A percentile compares a stretch with the other conserved stretches of the same genome.
Evolutionary conservation across 352 stramenopile species (phyloP).

Genomic region (Pythium diclinum): DNA sequence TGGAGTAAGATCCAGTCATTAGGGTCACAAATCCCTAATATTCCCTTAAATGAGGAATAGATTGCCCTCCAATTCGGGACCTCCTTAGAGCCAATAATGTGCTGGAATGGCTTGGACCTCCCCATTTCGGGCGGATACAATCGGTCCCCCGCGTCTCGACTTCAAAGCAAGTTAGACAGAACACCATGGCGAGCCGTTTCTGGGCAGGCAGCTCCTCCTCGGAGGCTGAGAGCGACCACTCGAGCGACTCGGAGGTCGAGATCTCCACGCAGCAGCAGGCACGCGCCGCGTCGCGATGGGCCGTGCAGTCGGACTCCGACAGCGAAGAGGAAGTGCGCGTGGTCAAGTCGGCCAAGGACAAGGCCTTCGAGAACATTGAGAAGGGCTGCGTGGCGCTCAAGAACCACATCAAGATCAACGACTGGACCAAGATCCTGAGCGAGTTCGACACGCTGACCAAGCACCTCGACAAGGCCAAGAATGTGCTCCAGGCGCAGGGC

Average conservation of each 20-base stretch:
- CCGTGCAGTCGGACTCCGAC: slow-evolving; percentile 80
- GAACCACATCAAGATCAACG: slow-evolving; percentile 95
- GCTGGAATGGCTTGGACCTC: neutral
- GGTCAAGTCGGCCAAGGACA: slow-evolving; percentile 88
- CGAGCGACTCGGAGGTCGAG: slow-evolving; percentile 72
- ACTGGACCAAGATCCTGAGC: slow-evolving; percentile 93
- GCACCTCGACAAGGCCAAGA: slow-evolving; percentile 88
- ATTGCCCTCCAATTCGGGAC: slow-evolving; percentile 19
- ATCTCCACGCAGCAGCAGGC: slow-evolving; percentile 70
- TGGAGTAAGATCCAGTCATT: neutral
- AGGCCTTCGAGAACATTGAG: slow-evolving; percentile 46
- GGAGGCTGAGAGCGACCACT: slow-evolving; percentile 75
- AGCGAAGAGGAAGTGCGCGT: slow-evolving; percentile 90
- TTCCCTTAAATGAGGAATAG: neutral
- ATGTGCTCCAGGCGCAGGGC: slow-evolving; percentile 79
- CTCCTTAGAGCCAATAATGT: slow-evolving; percentile 28
- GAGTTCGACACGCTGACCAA: slow-evolving; percentile 95
- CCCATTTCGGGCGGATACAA: neutral
- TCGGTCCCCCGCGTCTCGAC: neutral
- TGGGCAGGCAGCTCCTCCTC: slow-evolving; percentile 80
- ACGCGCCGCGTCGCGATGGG: slow-evolving; percentile 72
- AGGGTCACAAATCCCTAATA: neutral
- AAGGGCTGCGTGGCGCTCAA: slow-evolving; percentile 64
- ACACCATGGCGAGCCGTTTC: slow-evolving; percentile 78
- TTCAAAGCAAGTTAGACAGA: neutral